Base-by-base conservation (phyloP, 345 rosid genomes). In the Nasturtium officinale region DNA sequence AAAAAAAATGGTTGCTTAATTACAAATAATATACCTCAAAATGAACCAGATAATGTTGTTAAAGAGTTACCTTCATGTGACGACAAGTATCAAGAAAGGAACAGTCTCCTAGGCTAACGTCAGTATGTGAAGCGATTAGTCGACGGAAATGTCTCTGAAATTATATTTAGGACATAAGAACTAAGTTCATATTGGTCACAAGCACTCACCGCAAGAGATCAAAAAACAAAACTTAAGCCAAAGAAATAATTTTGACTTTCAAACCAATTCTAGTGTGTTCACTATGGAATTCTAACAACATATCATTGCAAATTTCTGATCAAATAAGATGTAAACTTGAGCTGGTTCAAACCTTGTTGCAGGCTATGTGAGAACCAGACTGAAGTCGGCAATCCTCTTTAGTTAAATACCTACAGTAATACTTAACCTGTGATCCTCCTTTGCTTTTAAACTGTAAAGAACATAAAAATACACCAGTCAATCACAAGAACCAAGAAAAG, bases 81-180 rank as follows among this genome's bases (percentile, higher is more conserved):
- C 99, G 96, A 78, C 99, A 95, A 71, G 99, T 95, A 82, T 95
- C 99, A 9, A 95, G 97, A 84, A 95, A 95, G 67, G 99, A 95
- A 81, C 99, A 95, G 73, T 95, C 99, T 69, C 99, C 99, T 75
- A 91, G 85, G 78, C 86, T 86, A 72, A 90, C 71, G 26, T 95
- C 98, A 10, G 99, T 95, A 75, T 95, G 99, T 68, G 91, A 90
- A 81, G 99, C 96, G 60, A 95, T 90, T 43, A 91, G 85, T 66
- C 97, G 84, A 56, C 97, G 89, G 26, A 95, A 95, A 84, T 95
- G 99, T 75, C 95, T 94, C 99, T 95, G 86, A 20, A 84, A 79
- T 56, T 47, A 59, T 46, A 42, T 47, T 54, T 23, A 42, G 7
- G 21, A 21, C 35, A 29, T 20, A 29, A 30, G 15, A 42, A 30